Percentiles rank a stretch among this genome's conserved stretches.
phyloP scores from a whole-genome alignment of 257 asterid genomes.

The Scutellaria baicalensis region DNA sequence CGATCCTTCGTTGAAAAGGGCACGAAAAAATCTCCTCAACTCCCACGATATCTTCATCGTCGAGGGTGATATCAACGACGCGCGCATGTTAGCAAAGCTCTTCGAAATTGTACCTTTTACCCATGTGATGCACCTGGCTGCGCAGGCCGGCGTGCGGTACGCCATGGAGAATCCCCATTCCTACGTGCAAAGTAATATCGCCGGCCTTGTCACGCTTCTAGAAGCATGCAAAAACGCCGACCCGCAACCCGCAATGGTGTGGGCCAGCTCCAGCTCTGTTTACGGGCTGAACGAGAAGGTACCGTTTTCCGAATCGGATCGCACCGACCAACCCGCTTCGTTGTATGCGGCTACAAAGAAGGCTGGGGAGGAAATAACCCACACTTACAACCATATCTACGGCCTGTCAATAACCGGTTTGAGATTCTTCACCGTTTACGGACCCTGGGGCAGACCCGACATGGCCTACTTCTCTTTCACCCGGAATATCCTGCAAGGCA shows the following conservation, averaged over 20 bases:
- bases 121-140: conserved; percentile 83
- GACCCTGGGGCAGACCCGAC: conserved; percentile 88
- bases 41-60: conserved; percentile 31
- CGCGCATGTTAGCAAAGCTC: conserved; percentile 35
- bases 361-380: conserved; percentile 71
- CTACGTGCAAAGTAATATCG: conserved; percentile 64
- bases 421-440: conserved; percentile 74
- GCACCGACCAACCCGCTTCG: conserved; percentile 76
- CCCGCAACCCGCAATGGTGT: conserved; percentile 60
- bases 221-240: conserved; percentile 51
- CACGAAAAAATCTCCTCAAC: conserved; percentile 30
- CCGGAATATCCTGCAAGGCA: conserved; percentile 48
- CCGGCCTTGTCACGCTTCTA: conserved; percentile 66
- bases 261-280: conserved; percentile 92
- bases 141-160: conserved; percentile 81
- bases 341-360: conserved; percentile 75
- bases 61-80: conserved; percentile 63
- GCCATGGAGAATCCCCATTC: conserved; percentile 76
- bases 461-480: conserved; percentile 82
- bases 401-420: conserved; percentile 73
- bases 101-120: conserved; percentile 49
- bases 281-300: conserved; percentile 62
- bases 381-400: conserved; percentile 65
- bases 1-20: conserved; percentile 43
- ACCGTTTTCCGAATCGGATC: conserved; percentile 71